phyloP scores from a whole-genome alignment of 495 filamentous ascomycete species.

The Parathielavia hyrcaniae region DNA sequence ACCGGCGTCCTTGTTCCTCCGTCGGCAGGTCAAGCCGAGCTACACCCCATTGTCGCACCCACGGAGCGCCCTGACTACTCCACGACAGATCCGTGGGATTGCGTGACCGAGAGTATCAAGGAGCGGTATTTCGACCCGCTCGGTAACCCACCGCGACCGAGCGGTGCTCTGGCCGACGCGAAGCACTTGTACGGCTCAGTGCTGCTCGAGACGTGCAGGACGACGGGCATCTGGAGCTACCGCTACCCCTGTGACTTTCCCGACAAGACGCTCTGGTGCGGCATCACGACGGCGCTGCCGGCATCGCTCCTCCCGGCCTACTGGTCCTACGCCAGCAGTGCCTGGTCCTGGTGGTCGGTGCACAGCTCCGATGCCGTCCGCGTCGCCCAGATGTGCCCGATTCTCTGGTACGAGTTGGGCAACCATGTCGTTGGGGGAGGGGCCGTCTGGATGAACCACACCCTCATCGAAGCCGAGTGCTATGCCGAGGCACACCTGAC shows the following conservation, averaged over 20 bases:
- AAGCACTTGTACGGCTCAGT: neutral
- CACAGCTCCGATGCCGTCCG: neutral
- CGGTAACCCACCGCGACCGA: no score
- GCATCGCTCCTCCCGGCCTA: neutral
- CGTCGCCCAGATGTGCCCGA: neutral
- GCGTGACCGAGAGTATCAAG: neutral
- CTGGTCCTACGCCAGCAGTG: neutral
- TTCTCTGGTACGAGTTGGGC: neutral
- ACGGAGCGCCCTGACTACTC: neutral
- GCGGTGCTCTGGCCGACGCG: neutral
- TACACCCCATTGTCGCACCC: constrained; percentile 2
- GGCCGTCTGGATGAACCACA: constrained; percentile 3
- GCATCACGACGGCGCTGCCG: constrained; percentile 1
- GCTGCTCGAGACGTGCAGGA: neutral
- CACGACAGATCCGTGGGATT: neutral
- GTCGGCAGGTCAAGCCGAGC: neutral
- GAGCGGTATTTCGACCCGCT: neutral
- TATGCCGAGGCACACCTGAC: constrained; percentile 16
- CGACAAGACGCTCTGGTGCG: constrained; percentile 2
- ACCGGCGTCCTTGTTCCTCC: neutral
- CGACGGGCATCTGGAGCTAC: neutral
- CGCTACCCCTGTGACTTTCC: neutral
- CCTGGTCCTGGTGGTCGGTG: neutral
- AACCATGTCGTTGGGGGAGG: neutral
- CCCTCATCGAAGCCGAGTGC: constrained; percentile 4